A percentile compares a stretch with the other conserved stretches of the same genome.
Evolutionary conservation across 805 yeast species (phyloP).

Genomic region (Jamesozyma spencerorum): DNA sequence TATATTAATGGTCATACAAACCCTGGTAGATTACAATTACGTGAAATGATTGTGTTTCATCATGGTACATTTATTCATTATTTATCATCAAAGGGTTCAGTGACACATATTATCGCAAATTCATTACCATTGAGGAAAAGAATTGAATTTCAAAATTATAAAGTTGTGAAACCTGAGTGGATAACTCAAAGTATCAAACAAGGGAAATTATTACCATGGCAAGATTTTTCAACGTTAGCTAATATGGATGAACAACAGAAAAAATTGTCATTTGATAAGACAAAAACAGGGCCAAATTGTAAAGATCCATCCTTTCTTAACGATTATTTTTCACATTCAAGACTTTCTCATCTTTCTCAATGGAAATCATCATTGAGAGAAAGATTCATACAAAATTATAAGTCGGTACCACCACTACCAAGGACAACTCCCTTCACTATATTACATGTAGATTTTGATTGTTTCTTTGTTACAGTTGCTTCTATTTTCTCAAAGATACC

Average conservation of each 20-base stretch:
- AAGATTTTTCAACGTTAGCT: constrained; percentile 45
- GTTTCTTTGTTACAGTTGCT: constrained; percentile 86
- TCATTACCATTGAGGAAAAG: constrained; percentile 68
- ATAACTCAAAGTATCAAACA: constrained; percentile 51
- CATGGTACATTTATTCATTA: constrained; percentile 75
- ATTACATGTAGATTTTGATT: constrained; percentile 85
- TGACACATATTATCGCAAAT: constrained; percentile 79
- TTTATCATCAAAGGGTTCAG: constrained; percentile 59
- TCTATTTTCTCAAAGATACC: constrained; percentile 41
- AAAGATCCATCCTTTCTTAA: constrained; percentile 67
- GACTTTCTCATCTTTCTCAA: constrained; percentile 79
- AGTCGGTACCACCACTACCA: constrained; percentile 1
- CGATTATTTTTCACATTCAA: constrained; percentile 66
- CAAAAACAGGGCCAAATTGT: constrained; percentile 39
- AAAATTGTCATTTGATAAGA: not conserved
- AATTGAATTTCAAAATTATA: constrained; percentile 53
- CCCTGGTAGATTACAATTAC: constrained; percentile 70
- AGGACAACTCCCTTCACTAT: constrained; percentile 28
- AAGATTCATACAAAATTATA: constrained; percentile 38
- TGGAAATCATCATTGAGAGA: constrained; percentile 73
- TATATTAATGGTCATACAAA: constrained; percentile 84
- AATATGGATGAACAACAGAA: constrained; percentile 20
- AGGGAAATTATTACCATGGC: constrained; percentile 55
- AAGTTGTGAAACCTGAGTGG: constrained; percentile 81
- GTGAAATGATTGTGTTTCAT: constrained; percentile 57